Evolutionary conservation across 257 asterid genomes (phyloP).

Genomic region (Gentiana macrophylla): DNA sequence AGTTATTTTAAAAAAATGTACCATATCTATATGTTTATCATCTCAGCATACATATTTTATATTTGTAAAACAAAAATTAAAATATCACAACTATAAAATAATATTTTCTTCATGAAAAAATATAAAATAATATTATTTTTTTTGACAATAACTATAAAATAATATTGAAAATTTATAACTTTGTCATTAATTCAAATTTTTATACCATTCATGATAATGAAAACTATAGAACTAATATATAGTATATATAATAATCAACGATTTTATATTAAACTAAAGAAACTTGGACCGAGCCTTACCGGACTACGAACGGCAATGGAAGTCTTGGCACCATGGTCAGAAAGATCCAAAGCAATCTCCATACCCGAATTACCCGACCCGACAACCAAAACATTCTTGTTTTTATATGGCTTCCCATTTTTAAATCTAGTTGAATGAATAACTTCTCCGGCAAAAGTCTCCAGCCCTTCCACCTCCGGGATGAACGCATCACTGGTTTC

Average conservation of each 20-base stretch:
- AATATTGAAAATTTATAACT: too few species aligned
- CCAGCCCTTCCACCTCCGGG: slow-evolving; percentile 47
- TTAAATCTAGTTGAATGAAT: slow-evolving; percentile 53
- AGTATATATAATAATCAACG: not conserved
- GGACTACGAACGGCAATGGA: slow-evolving; percentile 70
- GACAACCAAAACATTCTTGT: slow-evolving; percentile 49
- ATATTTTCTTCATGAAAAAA: too few species aligned
- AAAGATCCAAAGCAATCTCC: slow-evolving; percentile 77
- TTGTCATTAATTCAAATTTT: too few species aligned
- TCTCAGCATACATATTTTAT: too few species aligned
- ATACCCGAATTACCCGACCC: slow-evolving; percentile 90
- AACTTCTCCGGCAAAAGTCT: slow-evolving; percentile 39
- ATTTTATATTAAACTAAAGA: not conserved
- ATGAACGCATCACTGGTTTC: slow-evolving; percentile 39
- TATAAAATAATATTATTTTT: too few species aligned
- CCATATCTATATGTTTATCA: too few species aligned
- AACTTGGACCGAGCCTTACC: slow-evolving; percentile 19
- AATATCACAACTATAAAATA: too few species aligned
- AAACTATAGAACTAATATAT: not conserved
- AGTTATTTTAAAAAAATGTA: too few species aligned
- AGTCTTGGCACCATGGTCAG: slow-evolving; percentile 43
- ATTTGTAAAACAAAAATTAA: too few species aligned
- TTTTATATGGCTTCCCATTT: slow-evolving; percentile 31
- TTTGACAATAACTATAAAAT: too few species aligned
- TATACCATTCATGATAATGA: too few species aligned